Percentiles rank a stretch among this genome's conserved stretches.
These are phyloP conservation scores for Fragilaria crotonensis DNA, from an alignment of 108 stramenopile species.

Conservation along the genomic window DNA sequence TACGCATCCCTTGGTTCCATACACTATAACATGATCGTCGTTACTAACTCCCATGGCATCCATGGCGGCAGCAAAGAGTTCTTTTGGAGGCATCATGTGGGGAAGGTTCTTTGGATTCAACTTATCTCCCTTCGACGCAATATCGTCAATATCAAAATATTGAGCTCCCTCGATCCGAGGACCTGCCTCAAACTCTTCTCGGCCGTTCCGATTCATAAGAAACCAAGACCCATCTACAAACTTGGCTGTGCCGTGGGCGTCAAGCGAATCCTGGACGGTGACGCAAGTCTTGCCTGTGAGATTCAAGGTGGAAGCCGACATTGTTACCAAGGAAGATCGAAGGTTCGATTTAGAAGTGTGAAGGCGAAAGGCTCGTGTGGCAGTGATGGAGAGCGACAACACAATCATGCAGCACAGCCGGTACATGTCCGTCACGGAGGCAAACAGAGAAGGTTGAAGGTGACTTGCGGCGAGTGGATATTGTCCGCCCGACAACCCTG, in stretches of 20 bases:
- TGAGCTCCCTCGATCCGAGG: conserved; percentile 55
- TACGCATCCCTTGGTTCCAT: conserved; percentile 41
- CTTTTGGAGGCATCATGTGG: conserved; percentile 73
- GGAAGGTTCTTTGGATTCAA: conserved; percentile 30
- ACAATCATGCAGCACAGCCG: too few species aligned
- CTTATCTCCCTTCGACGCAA: conserved; percentile 16
- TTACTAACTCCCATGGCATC: conserved; percentile 51
- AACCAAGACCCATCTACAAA: conserved; percentile 48
- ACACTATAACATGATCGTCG: conserved; percentile 54
- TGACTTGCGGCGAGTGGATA: too few species aligned
- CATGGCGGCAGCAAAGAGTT: conserved; percentile 57
- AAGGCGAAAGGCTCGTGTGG: too few species aligned
- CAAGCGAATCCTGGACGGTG: neutral
- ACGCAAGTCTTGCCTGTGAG: too few species aligned
- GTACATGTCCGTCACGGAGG: too few species aligned
- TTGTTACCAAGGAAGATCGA: too few species aligned
- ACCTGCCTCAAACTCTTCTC: conserved; percentile 31
- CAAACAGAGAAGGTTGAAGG: too few species aligned
- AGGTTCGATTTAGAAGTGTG: too few species aligned
- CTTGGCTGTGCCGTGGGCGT: neutral
- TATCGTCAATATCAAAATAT: conserved; percentile 66
- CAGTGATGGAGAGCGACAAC: too few species aligned
- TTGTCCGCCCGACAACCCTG: too few species aligned
- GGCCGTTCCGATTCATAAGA: conserved; percentile 34
- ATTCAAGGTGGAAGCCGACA: too few species aligned